Evolutionary conservation across 768 basidiomycete genomes (phyloP), one percentile per base, ranked within the genome.

Genomic region (Lactifluus hygrophoroides): DNA sequence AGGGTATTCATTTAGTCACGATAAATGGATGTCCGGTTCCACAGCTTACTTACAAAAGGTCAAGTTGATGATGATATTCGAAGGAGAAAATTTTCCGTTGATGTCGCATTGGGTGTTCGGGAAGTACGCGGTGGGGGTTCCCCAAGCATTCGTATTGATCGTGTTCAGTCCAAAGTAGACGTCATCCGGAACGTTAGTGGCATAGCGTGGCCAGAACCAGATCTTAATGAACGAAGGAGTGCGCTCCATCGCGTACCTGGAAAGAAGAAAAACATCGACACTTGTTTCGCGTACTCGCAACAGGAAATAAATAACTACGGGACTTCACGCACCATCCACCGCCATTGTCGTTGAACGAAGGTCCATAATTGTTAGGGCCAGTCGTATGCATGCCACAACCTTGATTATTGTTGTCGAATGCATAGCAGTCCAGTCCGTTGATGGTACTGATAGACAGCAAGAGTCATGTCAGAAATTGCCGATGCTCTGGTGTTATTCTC

Each of bases 61-160:
- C 57, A 86, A 74, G 63, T 88, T 82, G 64, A 89, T 83, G 60
- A 87, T 73, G 56, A 87, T 86, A 59, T 80, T 82, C 66, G 87
- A 78, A 1, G 74, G 61, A 10, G 76, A 71, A 63, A 88, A 83
- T 56, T 82, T 71, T 46, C 74, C 70, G 47, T 72, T 60, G 47
- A 90, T 75, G 58, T 84, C 71, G 66, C 87, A 90, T 48, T 73
- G 69, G 2, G 72, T 77, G 64, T 73, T 77, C 11, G 85, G 85
- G 71, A 86, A 89, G 66, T 73, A 75, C 23, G 85, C 87, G 1
- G 69, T 64, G 2, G 86, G 85, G 0, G 70, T 76, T 6, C 86
- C 83, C 84, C 84, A 87, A 49, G 66, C 71, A 42, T 69, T 71
- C 3, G 83, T 81, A 67, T 81, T 71, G 21, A 84, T 73, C 2